These are phyloP conservation scores for Rhizopogon sp. DNA, from an alignment of 768 basidiomycete species.

Conservation along the genomic window DNA sequence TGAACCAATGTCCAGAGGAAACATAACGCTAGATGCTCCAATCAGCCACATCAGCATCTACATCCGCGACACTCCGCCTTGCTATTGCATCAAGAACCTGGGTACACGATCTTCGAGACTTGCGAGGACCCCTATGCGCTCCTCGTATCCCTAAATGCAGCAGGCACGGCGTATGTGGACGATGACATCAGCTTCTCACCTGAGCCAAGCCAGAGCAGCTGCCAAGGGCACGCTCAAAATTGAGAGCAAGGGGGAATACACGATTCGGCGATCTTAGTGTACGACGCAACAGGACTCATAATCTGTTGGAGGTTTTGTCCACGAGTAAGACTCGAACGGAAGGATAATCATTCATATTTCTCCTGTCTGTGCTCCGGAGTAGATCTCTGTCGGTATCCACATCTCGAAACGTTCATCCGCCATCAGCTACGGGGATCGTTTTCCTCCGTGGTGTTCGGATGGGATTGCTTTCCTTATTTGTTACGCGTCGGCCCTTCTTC, in stretches of 20 bases:
- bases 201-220: slow-evolving; percentile 30
- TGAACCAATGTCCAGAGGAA: slow-evolving; percentile 36
- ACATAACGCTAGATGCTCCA: slow-evolving; percentile 56
- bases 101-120: slow-evolving; percentile 67
- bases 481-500: too few species aligned
- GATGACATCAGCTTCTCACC: slow-evolving; percentile 62
- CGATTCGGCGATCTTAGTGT: slow-evolving; percentile 23
- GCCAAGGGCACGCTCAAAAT: slow-evolving; percentile 31
- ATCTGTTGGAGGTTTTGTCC: too few species aligned
- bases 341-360: too few species aligned
- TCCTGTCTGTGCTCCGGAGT: too few species aligned
- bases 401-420: too few species aligned
- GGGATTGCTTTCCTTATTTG: too few species aligned
- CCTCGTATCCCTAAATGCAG: slow-evolving; percentile 47
- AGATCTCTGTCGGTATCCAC: too few species aligned
- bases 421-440: too few species aligned
- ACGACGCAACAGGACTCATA: too few species aligned
- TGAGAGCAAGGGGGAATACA: slow-evolving; percentile 25
- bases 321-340: too few species aligned
- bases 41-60: slow-evolving; percentile 76
- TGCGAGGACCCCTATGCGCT: slow-evolving; percentile 56
- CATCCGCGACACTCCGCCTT: slow-evolving; percentile 60
- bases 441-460: too few species aligned
- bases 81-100: slow-evolving; percentile 56
- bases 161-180: slow-evolving; percentile 58